These are phyloP conservation scores for Chlamydomonas sphaeroides DNA, from an alignment of 139 green algal species.

Conservation along the genomic window DNA sequence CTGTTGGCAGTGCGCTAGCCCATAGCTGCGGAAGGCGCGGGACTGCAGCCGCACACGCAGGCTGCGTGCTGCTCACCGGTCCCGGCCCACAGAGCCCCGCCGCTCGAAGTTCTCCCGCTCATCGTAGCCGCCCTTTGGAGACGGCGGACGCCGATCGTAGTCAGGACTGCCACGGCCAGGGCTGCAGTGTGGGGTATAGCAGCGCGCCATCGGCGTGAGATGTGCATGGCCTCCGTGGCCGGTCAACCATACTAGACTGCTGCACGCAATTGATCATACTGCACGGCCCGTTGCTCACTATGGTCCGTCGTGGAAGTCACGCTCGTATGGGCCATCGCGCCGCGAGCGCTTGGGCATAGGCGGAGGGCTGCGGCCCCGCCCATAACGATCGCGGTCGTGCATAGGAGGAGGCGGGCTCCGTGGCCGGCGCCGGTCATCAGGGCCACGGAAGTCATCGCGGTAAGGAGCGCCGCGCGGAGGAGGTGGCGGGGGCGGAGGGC, in stretches of 20 bases:
- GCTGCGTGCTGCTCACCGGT: constrained; percentile 20
- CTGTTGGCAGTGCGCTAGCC: too few relatives aligned
- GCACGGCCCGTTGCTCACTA: too few relatives aligned
- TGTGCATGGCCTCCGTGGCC: too few relatives aligned
- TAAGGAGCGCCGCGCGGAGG: constrained; percentile 2
- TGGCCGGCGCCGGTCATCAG: constrained; percentile 2
- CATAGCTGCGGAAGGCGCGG: too few relatives aligned
- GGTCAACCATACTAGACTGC: too few relatives aligned
- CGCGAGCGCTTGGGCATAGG: constrained; percentile 22
- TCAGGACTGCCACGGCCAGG: constrained; percentile 12
- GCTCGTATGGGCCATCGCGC: constrained; percentile 27
- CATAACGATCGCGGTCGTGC: constrained; percentile 27
- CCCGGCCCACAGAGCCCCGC: neutral
- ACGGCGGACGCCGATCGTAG: constrained; percentile 17
- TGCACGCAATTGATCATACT: too few relatives aligned
- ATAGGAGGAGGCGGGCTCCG: constrained; percentile 30
- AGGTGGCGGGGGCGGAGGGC: constrained; percentile 14
- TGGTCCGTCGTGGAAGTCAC: constrained; percentile 4
- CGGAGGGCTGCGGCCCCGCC: constrained; percentile 15
- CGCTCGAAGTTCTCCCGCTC: constrained; percentile 33
- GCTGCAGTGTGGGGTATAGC: too few relatives aligned
- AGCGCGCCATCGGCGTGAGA: too few relatives aligned
- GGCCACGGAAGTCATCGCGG: neutral
- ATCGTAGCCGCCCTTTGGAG: constrained; percentile 19
- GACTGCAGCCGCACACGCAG: too few relatives aligned